A percentile compares a stretch with the other conserved stretches of the same genome.
These are phyloP conservation scores for Fusarium lyarnte DNA, from an alignment of 2,329 filamentous ascomycete species.

Conservation along the genomic window DNA sequence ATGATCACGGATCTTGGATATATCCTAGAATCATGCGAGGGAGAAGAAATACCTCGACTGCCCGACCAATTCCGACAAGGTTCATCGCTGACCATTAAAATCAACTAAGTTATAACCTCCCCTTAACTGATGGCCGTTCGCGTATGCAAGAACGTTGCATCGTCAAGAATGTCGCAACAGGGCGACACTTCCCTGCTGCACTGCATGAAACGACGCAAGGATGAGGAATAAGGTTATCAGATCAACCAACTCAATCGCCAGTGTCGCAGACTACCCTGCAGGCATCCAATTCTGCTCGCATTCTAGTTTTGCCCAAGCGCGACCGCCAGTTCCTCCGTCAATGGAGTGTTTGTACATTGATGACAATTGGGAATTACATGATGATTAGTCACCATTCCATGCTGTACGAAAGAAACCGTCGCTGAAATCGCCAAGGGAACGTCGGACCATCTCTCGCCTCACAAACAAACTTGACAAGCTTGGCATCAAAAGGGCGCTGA, in stretches of 20 bases:
- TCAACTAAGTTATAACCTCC: no score
- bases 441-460: neutral
- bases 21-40: no score
- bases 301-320: no score
- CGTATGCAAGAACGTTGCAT: neutral
- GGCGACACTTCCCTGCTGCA: neutral
- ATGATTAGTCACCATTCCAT: neutral
- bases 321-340: fast-evolving
- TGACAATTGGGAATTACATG: neutral
- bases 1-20: no score
- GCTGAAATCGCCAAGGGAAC: neutral
- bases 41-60: no score
- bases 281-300: fast-evolving
- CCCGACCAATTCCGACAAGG: no score
- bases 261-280: neutral
- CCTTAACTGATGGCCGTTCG: neutral
- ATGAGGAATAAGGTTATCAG: neutral
- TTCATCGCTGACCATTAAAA: no score
- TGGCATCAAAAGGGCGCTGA: neutral
- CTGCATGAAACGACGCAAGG: neutral
- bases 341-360: neutral
- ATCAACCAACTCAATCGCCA: neutral
- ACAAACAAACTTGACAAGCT: neutral
- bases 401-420: fast-evolving
- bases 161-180: neutral